phyloP scores from a whole-genome alignment of 2,329 filamentous ascomycete species.

The Ascochyta fabae region DNA sequence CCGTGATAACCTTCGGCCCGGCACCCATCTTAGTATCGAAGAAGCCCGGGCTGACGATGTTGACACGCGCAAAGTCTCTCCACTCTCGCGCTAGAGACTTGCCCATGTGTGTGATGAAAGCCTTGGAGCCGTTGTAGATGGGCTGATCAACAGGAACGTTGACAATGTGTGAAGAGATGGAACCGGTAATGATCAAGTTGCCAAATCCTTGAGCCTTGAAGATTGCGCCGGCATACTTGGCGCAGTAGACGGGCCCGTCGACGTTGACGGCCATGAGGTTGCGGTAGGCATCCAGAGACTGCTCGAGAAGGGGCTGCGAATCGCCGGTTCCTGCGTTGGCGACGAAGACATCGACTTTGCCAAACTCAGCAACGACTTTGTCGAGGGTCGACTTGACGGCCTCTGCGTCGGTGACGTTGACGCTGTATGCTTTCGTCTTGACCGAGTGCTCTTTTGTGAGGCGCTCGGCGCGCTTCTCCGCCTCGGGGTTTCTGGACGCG shows the following conservation, averaged over 20 bases:
- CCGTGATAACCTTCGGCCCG: conserved; percentile 67
- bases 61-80: conserved; percentile 70
- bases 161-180: conserved; percentile 78
- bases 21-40: conserved; percentile 70
- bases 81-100: conserved; percentile 69
- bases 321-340: conserved; percentile 70
- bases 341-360: conserved; percentile 68
- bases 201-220: conserved; percentile 57
- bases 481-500: conserved; percentile 57
- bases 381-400: conserved; percentile 63
- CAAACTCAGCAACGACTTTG: conserved; percentile 71
- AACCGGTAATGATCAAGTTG: conserved; percentile 68
- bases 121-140: conserved; percentile 58
- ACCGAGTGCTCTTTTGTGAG: conserved; percentile 63
- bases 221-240: conserved; percentile 51
- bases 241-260: conserved; percentile 62
- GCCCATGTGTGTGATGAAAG: conserved; percentile 67
- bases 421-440: conserved; percentile 69
- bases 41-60: conserved; percentile 69
- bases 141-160: conserved; percentile 75
- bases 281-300: conserved; percentile 68
- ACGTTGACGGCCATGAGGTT: conserved; percentile 72
- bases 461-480: conserved; percentile 65
- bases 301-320: conserved; percentile 63
- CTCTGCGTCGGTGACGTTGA: conserved; percentile 61